Conservation (phyloP, 176 grass and related monocot genomes). For the Saccharum officinarum region DNA sequence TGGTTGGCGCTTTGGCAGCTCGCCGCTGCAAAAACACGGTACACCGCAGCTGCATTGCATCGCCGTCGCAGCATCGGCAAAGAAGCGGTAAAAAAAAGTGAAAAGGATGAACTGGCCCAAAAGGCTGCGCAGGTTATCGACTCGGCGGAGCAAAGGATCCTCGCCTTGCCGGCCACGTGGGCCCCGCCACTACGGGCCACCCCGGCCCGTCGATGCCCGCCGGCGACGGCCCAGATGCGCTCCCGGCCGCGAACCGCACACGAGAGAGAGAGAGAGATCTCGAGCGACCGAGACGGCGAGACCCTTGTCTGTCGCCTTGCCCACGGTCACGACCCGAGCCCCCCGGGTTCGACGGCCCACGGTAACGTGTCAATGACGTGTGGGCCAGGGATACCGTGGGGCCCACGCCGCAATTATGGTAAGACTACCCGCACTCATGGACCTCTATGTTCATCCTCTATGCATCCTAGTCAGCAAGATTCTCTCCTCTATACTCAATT, state of each 20-base stretch:
- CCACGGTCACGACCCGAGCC: background rate
- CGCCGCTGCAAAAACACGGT: background rate
- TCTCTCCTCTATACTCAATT: too few species aligned
- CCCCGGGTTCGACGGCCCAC: background rate
- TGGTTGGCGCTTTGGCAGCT: background rate
- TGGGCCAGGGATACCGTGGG: background rate
- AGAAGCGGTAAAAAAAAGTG: background rate
- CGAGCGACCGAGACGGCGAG: background rate
- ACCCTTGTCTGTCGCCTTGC: slow-evolving; percentile 10
- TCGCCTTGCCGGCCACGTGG: slow-evolving; percentile 22
- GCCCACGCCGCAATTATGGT: background rate
- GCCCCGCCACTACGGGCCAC: background rate
- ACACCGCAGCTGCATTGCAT: background rate
- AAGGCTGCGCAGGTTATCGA: slow-evolving; percentile 9
- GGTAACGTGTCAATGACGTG: background rate
- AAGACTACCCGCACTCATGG: too few species aligned
- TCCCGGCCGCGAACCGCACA: background rate
- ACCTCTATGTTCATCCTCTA: too few species aligned
- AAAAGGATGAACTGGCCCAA: background rate
- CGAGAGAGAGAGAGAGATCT: background rate
- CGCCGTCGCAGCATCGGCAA: too few species aligned
- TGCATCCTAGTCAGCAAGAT: too few species aligned
- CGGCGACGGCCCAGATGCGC: background rate
- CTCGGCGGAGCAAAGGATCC: slow-evolving; percentile 43
- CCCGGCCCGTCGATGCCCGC: background rate